phyloP scores from a whole-genome alignment of 176 grass and related monocot genomes.

The Oryza coarctata region DNA sequence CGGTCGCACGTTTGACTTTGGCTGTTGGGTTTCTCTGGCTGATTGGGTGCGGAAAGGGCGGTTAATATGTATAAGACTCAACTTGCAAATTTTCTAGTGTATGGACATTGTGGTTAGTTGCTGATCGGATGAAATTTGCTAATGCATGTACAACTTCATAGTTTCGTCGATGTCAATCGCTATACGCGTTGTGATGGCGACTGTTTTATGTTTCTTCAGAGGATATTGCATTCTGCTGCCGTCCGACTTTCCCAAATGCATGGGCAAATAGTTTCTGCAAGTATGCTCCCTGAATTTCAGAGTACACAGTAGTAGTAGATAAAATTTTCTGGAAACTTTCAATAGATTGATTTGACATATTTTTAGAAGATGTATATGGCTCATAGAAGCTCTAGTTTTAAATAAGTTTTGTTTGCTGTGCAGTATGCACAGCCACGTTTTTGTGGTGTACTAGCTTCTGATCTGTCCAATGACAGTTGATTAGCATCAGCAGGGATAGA shows the following conservation, averaged over 20 bases:
- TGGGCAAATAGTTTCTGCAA: not conserved
- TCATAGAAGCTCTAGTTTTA: no score
- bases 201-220: not conserved
- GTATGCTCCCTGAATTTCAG: not conserved
- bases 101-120: not conserved
- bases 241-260: not conserved
- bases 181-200: not conserved
- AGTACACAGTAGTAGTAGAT: not conserved
- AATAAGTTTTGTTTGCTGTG: no score
- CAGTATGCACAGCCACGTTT: no score
- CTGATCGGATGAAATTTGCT: not conserved
- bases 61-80: not conserved
- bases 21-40: not conserved
- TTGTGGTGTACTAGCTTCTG: no score
- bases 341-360: not conserved
- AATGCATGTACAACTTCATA: not conserved
- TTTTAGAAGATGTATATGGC: not conserved
- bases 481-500: no score
- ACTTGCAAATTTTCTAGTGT: constrained; percentile 1
- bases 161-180: not conserved
- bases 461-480: no score
- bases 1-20: constrained; percentile 29
- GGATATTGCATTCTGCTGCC: not conserved
- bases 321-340: not conserved
- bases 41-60: not conserved